phyloP scores from a whole-genome alignment of 352 stramenopile species.

The Pilasporangium apinafurcum region DNA sequence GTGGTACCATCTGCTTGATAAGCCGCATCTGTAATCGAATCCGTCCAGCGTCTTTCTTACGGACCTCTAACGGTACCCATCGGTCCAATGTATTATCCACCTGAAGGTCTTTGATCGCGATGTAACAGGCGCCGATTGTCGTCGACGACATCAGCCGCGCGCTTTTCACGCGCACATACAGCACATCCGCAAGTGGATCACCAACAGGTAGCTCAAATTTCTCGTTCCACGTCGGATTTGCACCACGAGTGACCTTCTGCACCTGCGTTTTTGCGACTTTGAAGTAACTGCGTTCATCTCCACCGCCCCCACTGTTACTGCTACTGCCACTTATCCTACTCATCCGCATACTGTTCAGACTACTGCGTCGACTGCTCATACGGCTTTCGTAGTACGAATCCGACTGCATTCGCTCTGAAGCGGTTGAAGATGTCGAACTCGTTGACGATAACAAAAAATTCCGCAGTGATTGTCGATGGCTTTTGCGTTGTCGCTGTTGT shows the following conservation, averaged over 20 bases:
- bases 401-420: no score
- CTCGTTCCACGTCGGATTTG: constrained; percentile 67
- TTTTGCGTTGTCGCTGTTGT: constrained; percentile 7
- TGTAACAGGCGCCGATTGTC: constrained; percentile 39
- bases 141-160: constrained; percentile 58
- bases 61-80: constrained; percentile 47
- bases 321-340: neutral
- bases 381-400: no score
- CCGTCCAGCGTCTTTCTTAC: constrained; percentile 48
- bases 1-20: constrained; percentile 10
- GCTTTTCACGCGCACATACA: constrained; percentile 71
- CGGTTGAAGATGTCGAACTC: neutral
- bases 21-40: constrained; percentile 67
- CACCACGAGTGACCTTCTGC: constrained; percentile 42
- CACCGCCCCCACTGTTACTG: no score
- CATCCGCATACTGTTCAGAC: no score
- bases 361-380: no score
- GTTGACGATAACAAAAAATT: constrained; percentile 3
- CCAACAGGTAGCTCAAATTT: constrained; percentile 64
- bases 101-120: constrained; percentile 38
- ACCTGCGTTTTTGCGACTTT: constrained; percentile 69
- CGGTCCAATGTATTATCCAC: constrained; percentile 40
- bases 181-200: constrained; percentile 34
- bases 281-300: no score
- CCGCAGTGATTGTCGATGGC: constrained; percentile 15